phyloP scores from a whole-genome alignment of 2,329 filamentous ascomycete species.

The Nemania diffusa region DNA sequence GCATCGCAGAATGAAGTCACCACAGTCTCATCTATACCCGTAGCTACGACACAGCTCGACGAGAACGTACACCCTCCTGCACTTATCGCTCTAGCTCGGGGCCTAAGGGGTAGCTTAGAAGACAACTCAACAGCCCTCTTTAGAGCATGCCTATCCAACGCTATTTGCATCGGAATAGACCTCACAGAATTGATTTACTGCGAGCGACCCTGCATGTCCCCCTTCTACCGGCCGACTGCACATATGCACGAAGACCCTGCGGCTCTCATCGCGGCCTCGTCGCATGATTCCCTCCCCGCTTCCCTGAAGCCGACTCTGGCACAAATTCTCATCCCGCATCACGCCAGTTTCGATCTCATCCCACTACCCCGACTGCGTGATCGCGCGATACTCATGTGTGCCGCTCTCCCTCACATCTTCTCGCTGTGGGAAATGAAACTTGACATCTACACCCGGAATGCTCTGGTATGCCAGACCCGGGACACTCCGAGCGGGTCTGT shows the following conservation, averaged over 20 bases:
- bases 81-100: neutral
- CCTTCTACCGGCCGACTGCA: conserved; percentile 47
- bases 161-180: conserved; percentile 44
- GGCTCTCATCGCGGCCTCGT: conserved; percentile 39
- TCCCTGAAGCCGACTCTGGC: conserved; percentile 52
- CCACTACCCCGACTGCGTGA: conserved; percentile 50
- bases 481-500: conserved; percentile 9
- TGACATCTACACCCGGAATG: conserved; percentile 50
- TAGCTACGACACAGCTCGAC: neutral
- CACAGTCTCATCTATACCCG: neutral
- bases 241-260: conserved; percentile 34
- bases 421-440: conserved; percentile 51
- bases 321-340: conserved; percentile 53
- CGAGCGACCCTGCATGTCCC: conserved; percentile 45
- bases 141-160: conserved; percentile 44
- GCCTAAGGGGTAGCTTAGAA: conserved; percentile 28
- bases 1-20: neutral
- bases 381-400: conserved; percentile 48
- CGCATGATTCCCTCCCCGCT: conserved; percentile 41
- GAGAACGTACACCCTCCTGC: neutral
- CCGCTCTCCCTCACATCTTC: conserved; percentile 47
- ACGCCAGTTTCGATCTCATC: conserved; percentile 52
- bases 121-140: conserved; percentile 39
- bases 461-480: conserved; percentile 41
- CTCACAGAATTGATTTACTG: conserved; percentile 40